Base-by-base conservation (phyloP, 148 eudicot species). In the Fagopyrum homotropicum region DNA sequence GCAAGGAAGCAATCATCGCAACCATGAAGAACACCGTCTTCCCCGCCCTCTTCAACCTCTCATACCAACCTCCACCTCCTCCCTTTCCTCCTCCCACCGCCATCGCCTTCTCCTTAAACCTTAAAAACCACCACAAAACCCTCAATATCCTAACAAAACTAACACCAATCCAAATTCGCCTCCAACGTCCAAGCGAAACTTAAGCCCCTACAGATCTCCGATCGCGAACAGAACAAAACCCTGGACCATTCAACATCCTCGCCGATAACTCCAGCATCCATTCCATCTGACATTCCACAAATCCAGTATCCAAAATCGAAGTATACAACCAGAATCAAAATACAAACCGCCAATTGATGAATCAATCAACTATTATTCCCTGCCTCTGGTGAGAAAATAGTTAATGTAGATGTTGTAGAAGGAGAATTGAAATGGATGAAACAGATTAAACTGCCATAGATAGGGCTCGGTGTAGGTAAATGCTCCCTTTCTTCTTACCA, bases 21-120 rank as follows among this genome's bases (percentile, higher is more conserved):
- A 88, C 86, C 98, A 94, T 84, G 80, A 94, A 94, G 69, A 87
- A 94, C 44, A 85, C 80, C 80, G 96, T 91, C 72, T 96, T 70
- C 5, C 83, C 72, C 7, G 81, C 78, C 72, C 98, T 85, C 81
- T 88, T 74, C 30, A 84, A 9, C 83, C 85, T 88, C 88, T 90
- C 98, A 68, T 80, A 54, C 82, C 81, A 78, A 69, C 85, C 87
- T 64, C 74, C 76, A 69, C 85, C 87, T 64, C 74, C 75, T 77
- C 86, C 85, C 48, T 72, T 79, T 30, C 82, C 64, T 19, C 68
- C 76, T 16, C 76, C 86, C 14, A 54, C 74, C 29, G 82, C 84
- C 88, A 85, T 75, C 43, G 26, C 30, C 55, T 10, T 30, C 19
- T 9, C 66, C 57, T 45, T 61, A 63, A 30, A 63, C n/a, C 71